Percentiles rank a stretch among this genome's conserved stretches.
These are phyloP conservation scores for Diospyros kaki DNA, from an alignment of 148 eudicot species.

Conservation along the genomic window DNA sequence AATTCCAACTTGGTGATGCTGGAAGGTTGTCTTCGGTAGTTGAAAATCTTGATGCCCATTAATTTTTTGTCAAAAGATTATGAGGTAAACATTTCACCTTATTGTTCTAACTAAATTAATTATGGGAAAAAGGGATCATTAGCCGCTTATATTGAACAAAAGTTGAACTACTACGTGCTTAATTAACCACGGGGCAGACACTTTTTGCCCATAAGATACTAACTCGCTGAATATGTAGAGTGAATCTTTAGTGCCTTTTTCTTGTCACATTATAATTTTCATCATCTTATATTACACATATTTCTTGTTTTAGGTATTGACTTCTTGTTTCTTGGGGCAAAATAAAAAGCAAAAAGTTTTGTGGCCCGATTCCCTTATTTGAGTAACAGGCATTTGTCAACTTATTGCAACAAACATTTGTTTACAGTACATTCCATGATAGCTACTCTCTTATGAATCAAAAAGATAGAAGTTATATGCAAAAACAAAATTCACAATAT, in stretches of 20 bases:
- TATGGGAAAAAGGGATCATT: background rate
- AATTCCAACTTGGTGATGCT: too few species aligned
- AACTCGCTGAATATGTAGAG: background rate
- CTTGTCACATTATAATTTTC: background rate
- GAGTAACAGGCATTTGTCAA: constrained; percentile 11
- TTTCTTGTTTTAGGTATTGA: constrained; percentile 22
- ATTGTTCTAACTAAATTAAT: background rate
- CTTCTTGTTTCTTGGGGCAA: background rate
- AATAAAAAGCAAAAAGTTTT: too few species aligned
- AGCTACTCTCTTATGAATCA: constrained; percentile 8
- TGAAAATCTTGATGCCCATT: too few species aligned
- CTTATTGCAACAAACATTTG: background rate
- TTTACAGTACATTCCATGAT: constrained; percentile 21
- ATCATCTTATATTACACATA: too few species aligned
- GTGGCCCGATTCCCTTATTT: background rate
- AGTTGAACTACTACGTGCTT: background rate
- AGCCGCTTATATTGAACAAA: constrained; percentile 11
- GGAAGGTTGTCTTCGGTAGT: too few species aligned
- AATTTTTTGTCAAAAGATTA: background rate
- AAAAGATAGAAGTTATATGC: background rate
- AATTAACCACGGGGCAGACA: background rate
- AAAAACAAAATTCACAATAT: too few species aligned
- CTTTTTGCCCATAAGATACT: background rate
- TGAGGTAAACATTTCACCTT: background rate
- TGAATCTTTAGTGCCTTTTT: background rate